Evolutionary conservation across 2,329 filamentous ascomycete genomes (phyloP), one percentile per base, ranked within the genome.

Genomic region (Sordariomycetes sp.): DNA sequence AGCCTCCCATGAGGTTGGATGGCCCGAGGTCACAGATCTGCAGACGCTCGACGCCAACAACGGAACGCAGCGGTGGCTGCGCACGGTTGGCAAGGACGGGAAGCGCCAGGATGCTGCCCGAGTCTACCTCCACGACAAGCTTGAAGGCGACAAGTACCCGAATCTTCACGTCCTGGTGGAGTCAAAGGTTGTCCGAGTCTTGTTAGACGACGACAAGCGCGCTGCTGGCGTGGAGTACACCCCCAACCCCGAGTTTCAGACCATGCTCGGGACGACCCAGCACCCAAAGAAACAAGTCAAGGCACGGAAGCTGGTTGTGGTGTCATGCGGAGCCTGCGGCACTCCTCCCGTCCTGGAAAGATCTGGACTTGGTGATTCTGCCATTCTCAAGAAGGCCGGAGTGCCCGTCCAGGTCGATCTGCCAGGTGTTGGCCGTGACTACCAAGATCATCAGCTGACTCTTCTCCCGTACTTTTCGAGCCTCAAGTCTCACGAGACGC

Each of bases 111-210:
- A 76, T 45, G 53, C 70, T 3, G 72, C 70, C 1, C 63, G 67
- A 41, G 45, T 55, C 20, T 75, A 70, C 38, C 43, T 78, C 8
- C 71, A 75, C 40, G 68, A 70, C 1, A 58, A 65, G 24, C 50
- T 75, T 0, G 54, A 66, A 33, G 57, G 59, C 36, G 46, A 63
- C 5, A 49, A 64, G 14, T 59, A 67, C 36, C 63, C 65, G 0
- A 72, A 74, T 33, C 58, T 79, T 1, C 66, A 75, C 34, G 61
- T 78, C 7, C 53, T 77, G 3, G 57, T 66, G 1, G 60, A 76
- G 39, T 63, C 66, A 8, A 69, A 69, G 36, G 72, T 79, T 3
- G 54, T 64, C 4, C 63, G 61, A 4, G 59, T 77, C 2, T 38
- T 73, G 6, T 72, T 75, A 39, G 40, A 47, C 9, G 60, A 68